A percentile compares a stretch with the other conserved stretches of the same genome.
phyloP scores from a whole-genome alignment of 306 rosid genomes.

The Quercus variabilis region DNA sequence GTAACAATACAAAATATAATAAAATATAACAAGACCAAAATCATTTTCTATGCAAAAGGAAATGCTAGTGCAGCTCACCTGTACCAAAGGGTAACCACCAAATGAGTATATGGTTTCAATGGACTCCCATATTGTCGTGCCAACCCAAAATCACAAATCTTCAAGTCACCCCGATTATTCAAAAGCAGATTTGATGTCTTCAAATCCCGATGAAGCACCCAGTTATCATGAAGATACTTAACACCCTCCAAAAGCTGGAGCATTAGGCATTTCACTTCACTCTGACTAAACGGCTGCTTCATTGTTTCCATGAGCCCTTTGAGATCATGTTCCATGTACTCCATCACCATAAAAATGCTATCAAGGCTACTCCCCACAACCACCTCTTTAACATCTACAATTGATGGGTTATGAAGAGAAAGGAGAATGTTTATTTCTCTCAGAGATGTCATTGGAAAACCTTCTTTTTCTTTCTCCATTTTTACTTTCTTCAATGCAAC shows the following conservation, averaged over 20 bases:
- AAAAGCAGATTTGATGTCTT: conserved; percentile 91
- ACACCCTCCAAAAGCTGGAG: conserved; percentile 90
- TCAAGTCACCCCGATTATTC: conserved; percentile 94
- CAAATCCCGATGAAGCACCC: conserved; percentile 99
- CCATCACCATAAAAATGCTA: conserved; percentile 99
- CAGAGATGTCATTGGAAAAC: conserved; percentile 94
- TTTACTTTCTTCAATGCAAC: conserved; percentile 99
- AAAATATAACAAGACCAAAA: not conserved
- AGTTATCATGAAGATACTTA: conserved; percentile 97
- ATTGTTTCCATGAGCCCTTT: conserved; percentile 96
- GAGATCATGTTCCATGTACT: conserved; percentile 99
- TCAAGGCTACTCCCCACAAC: conserved; percentile 98
- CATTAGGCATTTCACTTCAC: conserved; percentile 99
- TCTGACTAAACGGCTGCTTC: conserved; percentile 97
- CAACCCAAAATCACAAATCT: conserved; percentile 98
- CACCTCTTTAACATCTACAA: conserved; percentile 98
- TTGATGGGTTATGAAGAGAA: conserved; percentile 90
- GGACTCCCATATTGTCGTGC: conserved; percentile 99
- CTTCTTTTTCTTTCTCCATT: conserved; percentile 99
- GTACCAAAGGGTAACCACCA: conserved; percentile 99
- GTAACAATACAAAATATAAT: not conserved
- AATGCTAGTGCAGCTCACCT: conserved; percentile 54
- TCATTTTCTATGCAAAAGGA: not conserved
- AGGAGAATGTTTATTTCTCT: conserved; percentile 99
- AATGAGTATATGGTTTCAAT: conserved; percentile 90